Conservation (phyloP, 176 grass and related monocot genomes). For the Cocos nucifera region DNA sequence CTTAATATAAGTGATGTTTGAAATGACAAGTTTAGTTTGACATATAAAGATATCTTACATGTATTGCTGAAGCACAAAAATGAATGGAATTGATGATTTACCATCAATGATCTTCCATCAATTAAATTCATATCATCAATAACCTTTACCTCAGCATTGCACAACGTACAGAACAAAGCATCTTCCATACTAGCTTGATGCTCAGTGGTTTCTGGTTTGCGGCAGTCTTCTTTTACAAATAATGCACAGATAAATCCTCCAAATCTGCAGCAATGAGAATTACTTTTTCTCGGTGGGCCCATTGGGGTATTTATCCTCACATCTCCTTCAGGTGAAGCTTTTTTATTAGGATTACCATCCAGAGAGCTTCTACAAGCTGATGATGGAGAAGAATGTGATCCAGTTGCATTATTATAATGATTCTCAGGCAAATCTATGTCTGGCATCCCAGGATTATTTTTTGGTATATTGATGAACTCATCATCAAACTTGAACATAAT, state of each 20-base stretch:
- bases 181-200: constrained; percentile 65
- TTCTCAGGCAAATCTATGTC: constrained; percentile 34
- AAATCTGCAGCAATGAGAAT: constrained; percentile 48
- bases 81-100: constrained; percentile 7
- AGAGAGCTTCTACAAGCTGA: constrained; percentile 66
- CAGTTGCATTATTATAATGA: constrained; percentile 36
- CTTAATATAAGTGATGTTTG: no score
- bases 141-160: constrained; percentile 82
- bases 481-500: constrained; percentile 96
- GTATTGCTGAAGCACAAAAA: constrained; percentile 6
- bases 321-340: constrained; percentile 40
- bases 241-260: constrained; percentile 59
- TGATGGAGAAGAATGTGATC: constrained; percentile 42
- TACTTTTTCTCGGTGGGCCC: constrained; percentile 40
- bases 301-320: constrained; percentile 20
- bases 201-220: constrained; percentile 65
- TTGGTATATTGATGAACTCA: constrained; percentile 46
- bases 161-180: constrained; percentile 91
- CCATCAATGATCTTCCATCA: background rate
- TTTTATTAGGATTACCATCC: constrained; percentile 51
- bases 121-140: background rate
- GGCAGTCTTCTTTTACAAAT: constrained; percentile 91
- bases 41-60: no score
- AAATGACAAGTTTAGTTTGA: no score
- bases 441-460: constrained; percentile 32